Base-by-base conservation (phyloP, 768 basidiomycete species). In the Chalciporus pseudorubinellus region DNA sequence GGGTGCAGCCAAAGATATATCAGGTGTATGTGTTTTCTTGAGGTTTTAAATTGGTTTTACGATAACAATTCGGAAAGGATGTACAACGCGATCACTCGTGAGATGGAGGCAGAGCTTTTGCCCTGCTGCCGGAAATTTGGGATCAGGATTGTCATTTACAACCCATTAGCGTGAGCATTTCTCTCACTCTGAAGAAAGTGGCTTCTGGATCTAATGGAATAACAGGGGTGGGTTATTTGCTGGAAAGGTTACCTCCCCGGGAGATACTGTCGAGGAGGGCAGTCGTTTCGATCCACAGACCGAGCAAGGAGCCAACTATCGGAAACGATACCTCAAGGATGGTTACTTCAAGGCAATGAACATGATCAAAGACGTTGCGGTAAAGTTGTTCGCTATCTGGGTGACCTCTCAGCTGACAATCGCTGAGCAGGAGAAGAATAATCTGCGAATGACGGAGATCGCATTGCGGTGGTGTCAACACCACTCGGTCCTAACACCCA, bases 341-440 rank as follows among this genome's bases (percentile, higher is more conserved):
- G 70, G 70, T 3, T 74, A 73, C 58, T 69, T 77, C 47, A 64
- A 73, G 29, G 74, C 75, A 12, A 57, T 76, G 16, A 70, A 71
- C 39, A 54, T 71, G 34, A 56, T 75, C 28, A 71, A 74, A 44
- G 58, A 58, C 19, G 63, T 72, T 26, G 71, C 72, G 71, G 26
- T 26, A 26, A 26, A 26, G 9, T 26, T 7, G 6, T 26, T 26
- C 6, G 26, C 26, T 26, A 26, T 26, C 26, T 6, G 26, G 26
- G 26, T 26, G 26, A 26, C 26, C 9, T 26, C 26, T 26, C 26
- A 26, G 26, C 26, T 26, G 3, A 7, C 26, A 26, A 6, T 26
- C 26, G 1, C 1, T 26, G 26, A 9, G 26, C 26, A 26, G 26
- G 69, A 70, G 40, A 71, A 69, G 52, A 66, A 73, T 46, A 39